Base-by-base conservation (phyloP, 805 yeast genomes). In the Nematodospora valgi region DNA sequence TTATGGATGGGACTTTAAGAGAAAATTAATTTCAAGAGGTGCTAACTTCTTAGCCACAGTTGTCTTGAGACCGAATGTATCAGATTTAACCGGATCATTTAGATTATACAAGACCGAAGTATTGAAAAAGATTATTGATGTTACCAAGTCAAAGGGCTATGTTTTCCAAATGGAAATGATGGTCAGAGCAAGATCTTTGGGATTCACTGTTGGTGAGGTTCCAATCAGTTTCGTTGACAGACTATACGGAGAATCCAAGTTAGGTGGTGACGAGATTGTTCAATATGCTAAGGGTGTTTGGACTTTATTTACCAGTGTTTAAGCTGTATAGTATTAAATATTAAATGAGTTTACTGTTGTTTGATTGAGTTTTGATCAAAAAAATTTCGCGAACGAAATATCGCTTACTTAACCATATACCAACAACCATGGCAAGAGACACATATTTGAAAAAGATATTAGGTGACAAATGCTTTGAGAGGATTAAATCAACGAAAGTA, bases 151-250 rank as follows among this genome's bases (percentile, higher is more conserved):
- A 23, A 82, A 83, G 62, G 91, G 91, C 34, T 82, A 83, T 49
- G 91, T 83, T 27, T 82, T 82, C 76, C 91, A 82, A 64, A 82
- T 82, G 91, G 91, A 82, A 62, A 82, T 82, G 88, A 80, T 82
- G 77, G 91, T 82, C 16, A 75, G 91, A 47, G 91, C 91, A 26
- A 72, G 85, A 54, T 68, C 80, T n/a, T 62, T 80, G 55, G 82
- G 81, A n/a, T 80, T 72, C 62, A 68, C 76, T 12, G 80, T 82
- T 47, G 89, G 83, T 20, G 91, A 82, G 56, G 88, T 82, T 21
- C 89, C 89, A 32, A 82, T 82, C 47, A 73, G 78, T 42, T 82
- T 83, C 51, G 91, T 82, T 26, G 91, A 82, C 60, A 72, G 91
- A 58, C 67, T 82, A 41, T 82, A 82, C 49, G 91, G 91, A 31